Base-by-base conservation (phyloP, 2,329 filamentous ascomycete genomes). In the Phialophora expanda region DNA sequence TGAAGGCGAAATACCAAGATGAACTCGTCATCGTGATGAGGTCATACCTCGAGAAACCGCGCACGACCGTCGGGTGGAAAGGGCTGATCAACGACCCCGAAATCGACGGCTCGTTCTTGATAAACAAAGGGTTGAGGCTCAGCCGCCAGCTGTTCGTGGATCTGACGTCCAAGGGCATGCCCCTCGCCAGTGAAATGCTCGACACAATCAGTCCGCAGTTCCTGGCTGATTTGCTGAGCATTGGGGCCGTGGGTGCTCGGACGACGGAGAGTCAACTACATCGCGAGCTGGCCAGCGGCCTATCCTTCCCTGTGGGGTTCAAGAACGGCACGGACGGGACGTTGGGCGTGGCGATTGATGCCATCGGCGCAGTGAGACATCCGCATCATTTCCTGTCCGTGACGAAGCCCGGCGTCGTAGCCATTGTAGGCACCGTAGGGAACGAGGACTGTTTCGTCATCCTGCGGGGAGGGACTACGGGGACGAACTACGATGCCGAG, bases 391-490 rank as follows among this genome's bases (percentile, higher is more conserved):
- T 99, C 85, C 90, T 99, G 85, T 94, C 93, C 80, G 95, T 99
- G 57, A 99, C 95, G 34, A 99, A 99, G 85, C 93, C 97, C 76
- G 95, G 72, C 67, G 84, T 97, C 68, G 95, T 94, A 54, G 93
- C 95, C 68, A 98, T 99, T 74, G 97, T 93, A 57, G 89, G 92
- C 79, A 99, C 95, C 17, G 87, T 86, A 64, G 95, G 95, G 62
- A 99, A 99, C 79, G 91, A 97, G 81, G 92, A 99, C 80, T 96
- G 95, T 76, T 99, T 99, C 76, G 92, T 98, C 59, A 97, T 99
- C 75, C 85, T 99, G 67, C 88, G 95, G 68, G 95, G 95, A 70
- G 95, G 95, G 69, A 94, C 87, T 75, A 91, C 88, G 79, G 95
- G 95, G 12, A 93, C 95, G 72, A 99, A 99, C 84, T 99, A 89